Conservation (phyloP, 2,329 filamentous ascomycete genomes). For the Penicillium brevicompactum region DNA sequence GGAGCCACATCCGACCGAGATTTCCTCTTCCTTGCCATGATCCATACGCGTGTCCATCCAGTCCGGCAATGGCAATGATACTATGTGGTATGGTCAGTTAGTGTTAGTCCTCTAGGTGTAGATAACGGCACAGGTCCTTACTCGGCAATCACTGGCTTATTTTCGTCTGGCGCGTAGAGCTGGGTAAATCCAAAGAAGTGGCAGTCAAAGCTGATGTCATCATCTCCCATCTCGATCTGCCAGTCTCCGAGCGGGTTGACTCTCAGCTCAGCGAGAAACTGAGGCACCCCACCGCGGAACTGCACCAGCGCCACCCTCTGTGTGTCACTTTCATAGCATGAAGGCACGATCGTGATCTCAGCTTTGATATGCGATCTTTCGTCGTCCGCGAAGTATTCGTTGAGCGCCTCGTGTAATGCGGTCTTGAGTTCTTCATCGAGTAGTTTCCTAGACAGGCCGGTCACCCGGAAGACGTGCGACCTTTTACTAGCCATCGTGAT, state of each 20-base stretch:
- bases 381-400: conserved; percentile 8
- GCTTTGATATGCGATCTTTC: conserved; percentile 9
- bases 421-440: conserved; percentile 8
- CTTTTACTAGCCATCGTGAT: conserved; percentile 10
- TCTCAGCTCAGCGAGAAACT: conserved; percentile 1
- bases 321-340: conserved; percentile 12
- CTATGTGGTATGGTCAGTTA: neutral
- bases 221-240: conserved; percentile 14
- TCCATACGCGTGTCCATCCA: conserved; percentile 34
- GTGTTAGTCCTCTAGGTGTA: neutral
- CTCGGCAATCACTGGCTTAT: conserved; percentile 11
- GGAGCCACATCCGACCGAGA: conserved; percentile 31
- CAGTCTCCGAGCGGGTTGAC: conserved; percentile 10
- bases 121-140: neutral
- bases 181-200: conserved; percentile 17
- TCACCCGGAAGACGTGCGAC: conserved; percentile 14
- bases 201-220: conserved; percentile 13
- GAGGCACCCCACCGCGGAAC: conserved; percentile 10
- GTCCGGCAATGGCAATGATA: neutral
- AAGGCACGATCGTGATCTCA: conserved; percentile 12
- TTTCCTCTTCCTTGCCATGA: conserved; percentile 31
- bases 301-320: conserved; percentile 10
- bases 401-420: conserved; percentile 7
- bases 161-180: conserved; percentile 9
- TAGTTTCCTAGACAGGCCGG: conserved; percentile 7